These are phyloP conservation scores for Posidonia australis DNA, from an alignment of 106 monocot species.

Conservation along the genomic window DNA sequence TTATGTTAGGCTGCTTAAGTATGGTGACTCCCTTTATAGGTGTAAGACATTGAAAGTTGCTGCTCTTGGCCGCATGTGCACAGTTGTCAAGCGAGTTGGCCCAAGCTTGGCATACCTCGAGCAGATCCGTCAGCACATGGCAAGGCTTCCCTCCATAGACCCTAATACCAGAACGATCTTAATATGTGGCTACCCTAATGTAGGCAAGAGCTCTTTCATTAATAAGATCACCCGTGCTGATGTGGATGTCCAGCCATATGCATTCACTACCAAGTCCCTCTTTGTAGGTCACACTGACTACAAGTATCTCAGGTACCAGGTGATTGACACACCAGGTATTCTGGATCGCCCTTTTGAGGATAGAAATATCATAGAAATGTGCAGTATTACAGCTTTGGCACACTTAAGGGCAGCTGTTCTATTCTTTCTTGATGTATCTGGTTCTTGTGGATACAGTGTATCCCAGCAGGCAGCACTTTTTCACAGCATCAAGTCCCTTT, in stretches of 20 bases:
- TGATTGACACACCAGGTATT: constrained; percentile 96
- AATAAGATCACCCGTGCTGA: constrained; percentile 94
- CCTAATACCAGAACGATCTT: constrained; percentile 85
- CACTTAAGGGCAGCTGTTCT: constrained; percentile 77
- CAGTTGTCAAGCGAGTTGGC: constrained; percentile 61
- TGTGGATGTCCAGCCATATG: constrained; percentile 96
- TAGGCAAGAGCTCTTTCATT: constrained; percentile 95
- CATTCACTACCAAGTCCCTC: constrained; percentile 90
- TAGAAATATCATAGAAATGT: constrained; percentile 97
- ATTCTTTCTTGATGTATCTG: constrained; percentile 86
- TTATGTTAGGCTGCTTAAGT: constrained; percentile 86
- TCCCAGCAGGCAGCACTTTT: constrained; percentile 92
- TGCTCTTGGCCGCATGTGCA: constrained; percentile 90
- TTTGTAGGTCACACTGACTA: constrained; percentile 98
- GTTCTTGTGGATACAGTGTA: constrained; percentile 86
- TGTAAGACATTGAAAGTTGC: constrained; percentile 96
- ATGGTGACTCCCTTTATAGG: constrained; percentile 87
- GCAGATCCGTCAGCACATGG: constrained; percentile 90
- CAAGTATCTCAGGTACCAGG: constrained; percentile 91
- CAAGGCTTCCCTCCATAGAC: constrained; percentile 92
- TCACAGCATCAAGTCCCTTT: constrained; percentile 77
- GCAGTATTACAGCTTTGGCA: constrained; percentile 84
- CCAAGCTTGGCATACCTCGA: constrained; percentile 93
- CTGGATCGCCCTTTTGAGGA: constrained; percentile 92
- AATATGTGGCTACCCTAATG: constrained; percentile 96